Evolutionary conservation across 1,284 basidiomycete species (phyloP).

Genomic region (Wolfiporia cocos): DNA sequence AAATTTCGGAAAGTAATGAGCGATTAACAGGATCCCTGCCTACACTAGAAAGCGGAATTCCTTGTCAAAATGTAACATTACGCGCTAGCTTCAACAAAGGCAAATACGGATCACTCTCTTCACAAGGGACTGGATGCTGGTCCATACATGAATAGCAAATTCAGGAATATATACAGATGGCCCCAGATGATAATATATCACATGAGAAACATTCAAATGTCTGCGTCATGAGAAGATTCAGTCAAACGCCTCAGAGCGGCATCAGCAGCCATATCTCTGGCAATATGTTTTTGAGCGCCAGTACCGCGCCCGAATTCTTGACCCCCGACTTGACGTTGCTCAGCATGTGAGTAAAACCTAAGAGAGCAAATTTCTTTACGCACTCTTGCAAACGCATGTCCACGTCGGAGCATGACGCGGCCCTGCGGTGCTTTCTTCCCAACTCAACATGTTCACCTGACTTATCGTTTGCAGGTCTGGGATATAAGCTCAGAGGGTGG

Average conservation of each 20-base stretch:
- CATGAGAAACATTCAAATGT: too few species aligned
- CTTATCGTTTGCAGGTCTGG: slow-evolving; percentile 47
- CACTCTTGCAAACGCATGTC: slow-evolving; percentile 57
- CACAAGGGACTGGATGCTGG: too few species aligned
- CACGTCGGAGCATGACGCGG: slow-evolving; percentile 44
- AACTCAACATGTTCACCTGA: slow-evolving; percentile 40
- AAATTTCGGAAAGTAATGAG: too few species aligned
- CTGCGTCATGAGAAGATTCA: too few species aligned
- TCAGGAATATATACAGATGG: too few species aligned
- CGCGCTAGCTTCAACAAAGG: too few species aligned
- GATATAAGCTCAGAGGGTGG: neutral
- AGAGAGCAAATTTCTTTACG: slow-evolving; percentile 7
- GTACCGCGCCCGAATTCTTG: slow-evolving; percentile 36
- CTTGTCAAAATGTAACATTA: too few species aligned
- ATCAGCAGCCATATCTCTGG: slow-evolving; percentile 50
- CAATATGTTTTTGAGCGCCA: slow-evolving; percentile 44
- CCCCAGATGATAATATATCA: too few species aligned
- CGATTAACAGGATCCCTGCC: too few species aligned
- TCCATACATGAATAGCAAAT: too few species aligned
- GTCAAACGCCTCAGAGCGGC: slow-evolving; percentile 35
- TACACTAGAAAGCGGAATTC: too few species aligned
- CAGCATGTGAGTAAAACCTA: slow-evolving; percentile 1
- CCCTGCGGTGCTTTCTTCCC: slow-evolving; percentile 43
- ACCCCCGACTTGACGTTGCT: slow-evolving; percentile 51
- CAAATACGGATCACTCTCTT: too few species aligned